Base-by-base conservation (phyloP, 192 early-diverging fungal genomes). In the Entomortierella lignicola region DNA sequence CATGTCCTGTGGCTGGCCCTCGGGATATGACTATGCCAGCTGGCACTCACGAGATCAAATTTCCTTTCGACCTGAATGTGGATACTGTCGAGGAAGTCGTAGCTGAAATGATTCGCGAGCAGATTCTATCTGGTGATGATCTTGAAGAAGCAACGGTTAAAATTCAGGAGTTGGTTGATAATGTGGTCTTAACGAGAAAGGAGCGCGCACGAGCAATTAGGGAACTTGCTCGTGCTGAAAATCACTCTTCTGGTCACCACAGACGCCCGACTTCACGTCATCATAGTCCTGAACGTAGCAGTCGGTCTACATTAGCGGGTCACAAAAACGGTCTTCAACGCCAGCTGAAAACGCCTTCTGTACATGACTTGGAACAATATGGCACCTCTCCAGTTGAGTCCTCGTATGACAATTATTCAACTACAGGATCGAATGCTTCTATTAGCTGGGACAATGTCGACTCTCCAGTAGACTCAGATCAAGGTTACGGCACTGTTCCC, bases 21-120 rank as follows among this genome's bases (percentile, higher is more conserved):
- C 63, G 63, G 64, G 82, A 80, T 72, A 64, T 70, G 48, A 61
- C 71, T 11, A 53, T 69, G 58, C 48, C 79, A 50, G 70, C 79
- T 61, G 75, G 75, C 29, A 83, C 71, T 48, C 82, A 87, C 43
- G 89, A 92, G 58, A 91, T 92, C 73, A 91, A 89, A 62, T 92
- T 92, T 74, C 88, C 89, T 0, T 90, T 92, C 67, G 83, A 83
- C 63, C 67, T 89, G 55, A 83, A 81, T 31, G 85, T 89, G 0
- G 93, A 94, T 57, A 94, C 92, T 1, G 87, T 91, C 8, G 87
- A 89, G 13, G 89, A 91, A 59, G 93, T 94, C 4, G 92, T 94
- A 3, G 65, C 84, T 17, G 88, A 89, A 67, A 89, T 89, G 88
- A 83, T 89, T 58, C 65, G 81, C 27, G 81, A 82, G 63, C 72